Evolutionary conservation across 106 monocot genomes (phyloP), one percentile per base, ranked within the genome.

Genomic region (Gastrodia elata): DNA sequence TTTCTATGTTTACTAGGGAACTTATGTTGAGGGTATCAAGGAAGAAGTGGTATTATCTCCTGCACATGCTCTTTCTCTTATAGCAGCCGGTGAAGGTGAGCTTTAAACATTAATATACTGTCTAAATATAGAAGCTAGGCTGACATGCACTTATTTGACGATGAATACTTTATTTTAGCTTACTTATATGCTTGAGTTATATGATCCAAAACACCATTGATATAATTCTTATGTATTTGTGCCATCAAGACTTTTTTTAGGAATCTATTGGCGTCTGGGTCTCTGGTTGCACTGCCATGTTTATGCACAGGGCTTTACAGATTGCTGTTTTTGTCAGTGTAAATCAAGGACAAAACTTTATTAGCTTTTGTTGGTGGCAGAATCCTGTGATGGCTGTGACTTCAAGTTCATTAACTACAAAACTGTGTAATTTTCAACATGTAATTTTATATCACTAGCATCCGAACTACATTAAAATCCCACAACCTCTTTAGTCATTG

Each of bases 11-110:
- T 72, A 18, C 36, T 74, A 95, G 94, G 94, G 94, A 72, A 91
- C 94, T 43, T 95, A 91, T 79, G 91, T 95, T 64, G 94, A 95
- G 75, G 91, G 94, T 49, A 83, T 95, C 37, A 95, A 95, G 56
- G 94, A 95, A 77, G 94, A 95, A 85, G 94, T 95, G 68, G 94
- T 95, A 1, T 68, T 95, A 52, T 95, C 94, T 6, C 94, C 94
- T 85, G 94, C 91, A 58, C 94, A 95, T 91, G 94, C 94, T 38
- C 79, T 95, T 72, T 95, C 94, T 42, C 87, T 95, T 65, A 91
- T 95, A 75, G 94, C 94, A 56, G 91, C 94, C 48, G 94, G 94
- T 46, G 94, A 95, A 89, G 94, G 94, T 94, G 71, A 78, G 15
- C 24, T 78, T 77, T 77, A 22, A 40, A 26, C 69, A 69, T 11